A percentile compares a stretch with the other conserved stretches of the same genome.
Conservation (phyloP, 306 rosid species). For the Vachellia collinsii region DNA sequence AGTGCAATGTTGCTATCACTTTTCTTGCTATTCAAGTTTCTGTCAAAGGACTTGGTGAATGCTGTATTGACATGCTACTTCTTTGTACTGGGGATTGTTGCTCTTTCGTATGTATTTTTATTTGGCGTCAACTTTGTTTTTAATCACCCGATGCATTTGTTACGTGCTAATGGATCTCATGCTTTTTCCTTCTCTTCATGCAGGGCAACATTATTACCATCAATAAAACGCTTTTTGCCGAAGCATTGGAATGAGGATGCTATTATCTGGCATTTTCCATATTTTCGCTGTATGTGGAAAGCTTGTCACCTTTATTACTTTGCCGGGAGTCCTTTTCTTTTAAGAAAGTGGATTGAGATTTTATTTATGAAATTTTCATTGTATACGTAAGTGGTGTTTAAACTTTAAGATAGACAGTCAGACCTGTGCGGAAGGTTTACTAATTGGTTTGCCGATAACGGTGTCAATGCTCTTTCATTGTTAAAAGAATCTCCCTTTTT, state of each 20-base stretch:
- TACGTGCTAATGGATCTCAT: slow-evolving; percentile 24
- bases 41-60: slow-evolving; percentile 97
- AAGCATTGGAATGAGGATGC: slow-evolving; percentile 71
- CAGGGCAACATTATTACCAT: slow-evolving; percentile 95
- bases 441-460: neutral
- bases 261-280: slow-evolving; percentile 82
- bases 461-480: neutral
- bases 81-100: slow-evolving; percentile 95
- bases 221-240: slow-evolving; percentile 79
- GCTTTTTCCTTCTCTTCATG: slow-evolving; percentile 36
- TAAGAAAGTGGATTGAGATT: slow-evolving; percentile 8
- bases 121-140: neutral
- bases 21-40: slow-evolving; percentile 94
- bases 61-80: slow-evolving; percentile 94
- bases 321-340: slow-evolving; percentile 23
- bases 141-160: slow-evolving; percentile 9
- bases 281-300: slow-evolving; percentile 76
- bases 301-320: neutral
- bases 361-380: neutral
- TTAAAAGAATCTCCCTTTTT: slow-evolving; percentile 15
- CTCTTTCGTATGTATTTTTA: slow-evolving; percentile 79
- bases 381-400: neutral
- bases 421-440: no score
- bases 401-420: neutral
- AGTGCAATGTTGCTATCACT: slow-evolving; percentile 98